Evolutionary conservation across 1,284 basidiomycete species (phyloP).

Genomic region (Puccinia novopanici): DNA sequence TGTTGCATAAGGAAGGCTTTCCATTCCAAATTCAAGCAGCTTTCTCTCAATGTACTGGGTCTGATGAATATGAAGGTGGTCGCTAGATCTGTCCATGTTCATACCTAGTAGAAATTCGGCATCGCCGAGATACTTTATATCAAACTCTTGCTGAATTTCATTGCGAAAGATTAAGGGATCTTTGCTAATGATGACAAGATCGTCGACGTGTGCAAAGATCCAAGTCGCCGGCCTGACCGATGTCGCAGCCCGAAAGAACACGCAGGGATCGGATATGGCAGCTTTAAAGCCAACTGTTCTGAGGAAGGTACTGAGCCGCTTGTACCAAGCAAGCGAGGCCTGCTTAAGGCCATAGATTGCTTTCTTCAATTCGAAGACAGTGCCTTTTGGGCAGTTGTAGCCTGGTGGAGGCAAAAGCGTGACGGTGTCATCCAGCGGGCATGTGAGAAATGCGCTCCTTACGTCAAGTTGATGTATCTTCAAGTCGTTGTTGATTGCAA

Average conservation of each 20-base stretch:
- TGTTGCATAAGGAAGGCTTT: not conserved
- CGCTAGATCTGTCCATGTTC: not conserved
- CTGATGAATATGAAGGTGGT: not conserved
- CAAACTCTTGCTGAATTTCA: not conserved
- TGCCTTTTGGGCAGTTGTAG: not conserved
- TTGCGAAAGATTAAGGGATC: not conserved
- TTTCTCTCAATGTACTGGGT: slow-evolving; percentile 1
- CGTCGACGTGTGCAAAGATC: slow-evolving; percentile 10
- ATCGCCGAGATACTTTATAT: not conserved
- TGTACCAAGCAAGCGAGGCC: not conserved
- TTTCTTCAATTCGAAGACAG: not conserved
- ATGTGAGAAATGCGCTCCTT: slow-evolving; percentile 19
- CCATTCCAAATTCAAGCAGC: not conserved
- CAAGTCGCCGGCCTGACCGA: not conserved
- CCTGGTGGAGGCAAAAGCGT: too few species aligned
- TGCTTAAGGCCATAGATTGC: slow-evolving; percentile 22
- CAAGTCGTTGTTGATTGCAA: too few species aligned
- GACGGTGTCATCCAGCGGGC: not conserved
- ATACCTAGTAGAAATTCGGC: slow-evolving; percentile 1
- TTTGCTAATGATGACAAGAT: not conserved
- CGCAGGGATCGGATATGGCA: not conserved
- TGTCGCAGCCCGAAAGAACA: not conserved
- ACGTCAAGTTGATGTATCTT: slow-evolving; percentile 50
- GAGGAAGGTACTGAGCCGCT: not conserved
- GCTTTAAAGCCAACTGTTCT: too few species aligned